Evolutionary conservation across 306 rosid species (phyloP), one percentile per base, ranked within the genome.

Genomic region (Cicer chorassanicum): DNA sequence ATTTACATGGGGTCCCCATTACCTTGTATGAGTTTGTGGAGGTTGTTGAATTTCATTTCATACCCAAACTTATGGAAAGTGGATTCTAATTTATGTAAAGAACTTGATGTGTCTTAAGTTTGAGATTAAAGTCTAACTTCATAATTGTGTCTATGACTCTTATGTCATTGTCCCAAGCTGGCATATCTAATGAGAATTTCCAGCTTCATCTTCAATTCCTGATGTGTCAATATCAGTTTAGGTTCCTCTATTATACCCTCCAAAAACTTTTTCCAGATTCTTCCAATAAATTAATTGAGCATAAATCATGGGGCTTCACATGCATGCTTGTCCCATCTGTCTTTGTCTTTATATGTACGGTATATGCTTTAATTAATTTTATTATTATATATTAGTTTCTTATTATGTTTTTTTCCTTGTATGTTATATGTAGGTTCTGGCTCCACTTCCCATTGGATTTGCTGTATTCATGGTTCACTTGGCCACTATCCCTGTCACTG

Each of bases 391-490:
- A 40, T 1, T 40, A 72, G 14, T 72, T 44, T 38, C 61, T 79
- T 67, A 53, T 43, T 62, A 55, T 59, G 39, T 29, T 69, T 74
- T 74, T 68, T 60, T 53, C 11, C 34, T 60, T 57, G 19, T 24
- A 24, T 75, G 72, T 38, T 6, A 19, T 41, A 54, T 69, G 56
- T 51, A 93, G 98, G 94, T 93, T 80, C 84, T 93, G 97, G 97
- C 96, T 15, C 98, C 98, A 65, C 96, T 93, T 71, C 98, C 98
- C 76, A 93, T 93, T 74, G 98, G 98, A 59, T 93, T 93, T 78
- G 98, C 97, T 6, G 98, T 93, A 60, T 93, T 93, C 87, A 86
- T 93, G 86, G 98, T 93, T 84, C 98, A 93, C 81, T 82, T 93
- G 92, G 98, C 97, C 49, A 93, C 98, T 66, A 93, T 93, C 78